A percentile compares a stretch with the other conserved stretches of the same genome.
Conservation (phyloP, 2,329 filamentous ascomycete species). For the Chrysoporthe deuterocubensis region DNA sequence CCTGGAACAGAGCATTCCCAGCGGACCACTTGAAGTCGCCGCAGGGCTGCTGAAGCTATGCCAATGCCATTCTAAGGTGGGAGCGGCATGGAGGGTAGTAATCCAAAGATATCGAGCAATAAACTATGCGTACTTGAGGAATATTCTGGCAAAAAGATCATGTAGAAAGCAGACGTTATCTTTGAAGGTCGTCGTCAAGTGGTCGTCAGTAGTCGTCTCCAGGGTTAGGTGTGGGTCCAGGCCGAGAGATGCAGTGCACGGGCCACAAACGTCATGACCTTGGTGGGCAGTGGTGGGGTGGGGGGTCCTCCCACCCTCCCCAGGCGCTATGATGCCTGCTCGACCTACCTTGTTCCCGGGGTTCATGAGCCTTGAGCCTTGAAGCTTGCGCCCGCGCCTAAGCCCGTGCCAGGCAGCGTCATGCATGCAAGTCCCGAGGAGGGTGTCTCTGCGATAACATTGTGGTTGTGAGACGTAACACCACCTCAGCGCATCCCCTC, state of each 20-base stretch:
- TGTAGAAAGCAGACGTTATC: too few species aligned
- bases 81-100: too few species aligned
- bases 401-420: neutral
- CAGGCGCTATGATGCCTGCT: neutral
- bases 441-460: neutral
- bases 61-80: too few species aligned
- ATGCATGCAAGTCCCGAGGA: constrained; percentile 8
- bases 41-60: too few species aligned
- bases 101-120: too few species aligned
- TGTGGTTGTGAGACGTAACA: neutral
- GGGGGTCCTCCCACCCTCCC: neutral
- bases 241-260: neutral
- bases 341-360: neutral
- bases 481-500: neutral
- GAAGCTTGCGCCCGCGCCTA: neutral
- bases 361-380: neutral
- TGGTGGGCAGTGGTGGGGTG: neutral
- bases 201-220: neutral
- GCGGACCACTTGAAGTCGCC: too few species aligned
- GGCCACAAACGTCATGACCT: constrained; percentile 1
- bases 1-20: too few species aligned
- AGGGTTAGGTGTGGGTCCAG: neutral
- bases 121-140: too few species aligned
- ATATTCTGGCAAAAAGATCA: too few species aligned
- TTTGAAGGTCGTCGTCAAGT: too few species aligned